phyloP scores from a whole-genome alignment of 139 green algal genomes.

The Mychonastes homosphaera region DNA sequence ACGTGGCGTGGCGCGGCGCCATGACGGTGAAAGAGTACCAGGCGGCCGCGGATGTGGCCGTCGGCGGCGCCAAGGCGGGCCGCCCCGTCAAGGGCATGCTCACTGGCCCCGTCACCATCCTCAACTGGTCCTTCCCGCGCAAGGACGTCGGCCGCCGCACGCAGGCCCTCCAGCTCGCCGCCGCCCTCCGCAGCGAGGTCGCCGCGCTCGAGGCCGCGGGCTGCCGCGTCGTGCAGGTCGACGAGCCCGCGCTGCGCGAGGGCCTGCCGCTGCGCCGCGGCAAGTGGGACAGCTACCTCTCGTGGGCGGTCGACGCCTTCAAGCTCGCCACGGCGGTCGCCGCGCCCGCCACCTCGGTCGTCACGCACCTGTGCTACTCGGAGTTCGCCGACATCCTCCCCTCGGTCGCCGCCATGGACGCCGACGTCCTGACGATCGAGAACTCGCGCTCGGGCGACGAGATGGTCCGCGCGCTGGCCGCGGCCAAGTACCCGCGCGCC shows the following conservation, averaged over 20 bases:
- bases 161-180: conserved; percentile 52
- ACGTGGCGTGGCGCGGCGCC: conserved; percentile 45
- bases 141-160: conserved; percentile 58
- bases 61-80: conserved; percentile 71
- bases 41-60: conserved; percentile 58
- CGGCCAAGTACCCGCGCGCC: conserved; percentile 56
- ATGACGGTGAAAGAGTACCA: conserved; percentile 81
- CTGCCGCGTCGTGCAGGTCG: conserved; percentile 80
- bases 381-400: conserved; percentile 82
- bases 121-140: conserved; percentile 88
- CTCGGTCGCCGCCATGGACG: conserved; percentile 63
- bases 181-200: conserved; percentile 74
- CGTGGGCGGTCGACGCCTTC: conserved; percentile 82
- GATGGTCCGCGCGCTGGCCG: conserved; percentile 62
- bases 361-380: conserved; percentile 89
- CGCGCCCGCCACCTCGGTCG: conserved; percentile 44
- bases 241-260: conserved; percentile 86
- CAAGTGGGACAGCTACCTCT: conserved; percentile 62
- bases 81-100: conserved; percentile 89
- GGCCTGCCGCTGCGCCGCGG: conserved; percentile 73
- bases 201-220: conserved; percentile 66
- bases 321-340: conserved; percentile 40
- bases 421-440: conserved; percentile 91
- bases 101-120: conserved; percentile 82
- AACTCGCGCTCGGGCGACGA: conserved; percentile 71